These are phyloP conservation scores for Fusarium armeniacum DNA, from an alignment of 2,329 filamentous ascomycete genomes.

Conservation along the genomic window DNA sequence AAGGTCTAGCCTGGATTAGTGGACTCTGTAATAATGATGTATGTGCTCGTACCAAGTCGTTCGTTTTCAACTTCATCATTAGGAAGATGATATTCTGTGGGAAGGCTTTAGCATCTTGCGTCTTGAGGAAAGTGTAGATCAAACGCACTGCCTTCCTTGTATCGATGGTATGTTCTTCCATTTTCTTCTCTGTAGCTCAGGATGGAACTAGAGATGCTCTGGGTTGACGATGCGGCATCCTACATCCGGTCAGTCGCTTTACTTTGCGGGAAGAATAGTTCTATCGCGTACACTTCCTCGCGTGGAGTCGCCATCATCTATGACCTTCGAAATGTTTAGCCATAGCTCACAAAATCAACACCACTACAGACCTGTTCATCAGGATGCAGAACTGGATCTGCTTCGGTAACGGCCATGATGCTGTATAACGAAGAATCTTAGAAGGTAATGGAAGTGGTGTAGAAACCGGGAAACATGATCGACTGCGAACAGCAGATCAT, in stretches of 20 bases:
- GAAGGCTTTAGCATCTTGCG: fast-evolving
- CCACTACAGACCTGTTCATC: not conserved
- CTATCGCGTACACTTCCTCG: not conserved
- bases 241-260: not conserved
- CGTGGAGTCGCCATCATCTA: not conserved
- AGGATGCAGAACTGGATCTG: not conserved
- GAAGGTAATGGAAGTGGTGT: not conserved
- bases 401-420: not conserved
- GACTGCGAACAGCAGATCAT: not conserved
- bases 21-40: not conserved
- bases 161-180: conserved; percentile 26
- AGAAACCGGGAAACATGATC: no score
- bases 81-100: conserved; percentile 24
- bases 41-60: conserved; percentile 8
- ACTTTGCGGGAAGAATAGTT: fast-evolving
- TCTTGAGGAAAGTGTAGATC: fast-evolving
- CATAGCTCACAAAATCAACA: fast-evolving
- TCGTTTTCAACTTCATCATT: conserved; percentile 33
- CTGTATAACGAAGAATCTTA: not conserved
- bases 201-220: conserved; percentile 22
- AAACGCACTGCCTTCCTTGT: conserved; percentile 27
- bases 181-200: conserved; percentile 26
- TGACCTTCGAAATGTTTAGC: not conserved
- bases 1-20: conserved; percentile 3
- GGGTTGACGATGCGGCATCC: conserved; percentile 20